A percentile compares a stretch with the other conserved stretches of the same genome.
These are phyloP conservation scores for Hirsutella minnesotensis DNA, from an alignment of 2,329 filamentous ascomycete genomes.

Conservation along the genomic window DNA sequence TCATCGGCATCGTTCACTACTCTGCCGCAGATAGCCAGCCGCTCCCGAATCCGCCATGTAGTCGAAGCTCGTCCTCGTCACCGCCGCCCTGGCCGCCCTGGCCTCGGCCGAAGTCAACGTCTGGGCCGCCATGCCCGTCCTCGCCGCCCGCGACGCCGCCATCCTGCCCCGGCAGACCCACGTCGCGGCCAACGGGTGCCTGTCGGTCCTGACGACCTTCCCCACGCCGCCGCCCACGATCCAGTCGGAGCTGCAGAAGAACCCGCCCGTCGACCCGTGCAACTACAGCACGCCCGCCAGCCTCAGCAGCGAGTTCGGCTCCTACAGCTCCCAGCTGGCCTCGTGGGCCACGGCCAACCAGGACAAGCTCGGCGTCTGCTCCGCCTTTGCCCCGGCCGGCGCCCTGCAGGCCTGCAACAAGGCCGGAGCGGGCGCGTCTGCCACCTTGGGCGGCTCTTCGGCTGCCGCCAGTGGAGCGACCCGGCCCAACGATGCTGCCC, in stretches of 20 bases:
- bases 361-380: constrained; percentile 16
- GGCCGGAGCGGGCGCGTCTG: constrained; percentile 5
- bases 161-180: constrained; percentile 14
- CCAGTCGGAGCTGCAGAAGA: constrained; percentile 10
- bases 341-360: constrained; percentile 19
- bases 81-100: constrained; percentile 11
- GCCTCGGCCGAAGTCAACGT: constrained; percentile 14
- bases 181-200: constrained; percentile 8
- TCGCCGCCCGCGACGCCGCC: constrained; percentile 8
- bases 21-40: too few species aligned
- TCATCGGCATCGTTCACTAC: too few species aligned
- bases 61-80: constrained; percentile 12
- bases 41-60: constrained; percentile 12
- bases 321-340: constrained; percentile 17
- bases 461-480: constrained; percentile 6
- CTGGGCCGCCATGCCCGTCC: constrained; percentile 15
- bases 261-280: constrained; percentile 20
- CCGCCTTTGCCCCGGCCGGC: constrained; percentile 2
- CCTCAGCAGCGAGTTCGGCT: constrained; percentile 18
- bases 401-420: constrained; percentile 1
- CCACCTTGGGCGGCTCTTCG: constrained; percentile 4
- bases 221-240: constrained; percentile 20
- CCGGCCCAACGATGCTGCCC: constrained; percentile 8
- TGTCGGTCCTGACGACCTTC: constrained; percentile 12
- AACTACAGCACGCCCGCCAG: constrained; percentile 16